Evolutionary conservation across 371 early-diverging fungal species (phyloP).

Genomic region (Nematocida homosporus): DNA sequence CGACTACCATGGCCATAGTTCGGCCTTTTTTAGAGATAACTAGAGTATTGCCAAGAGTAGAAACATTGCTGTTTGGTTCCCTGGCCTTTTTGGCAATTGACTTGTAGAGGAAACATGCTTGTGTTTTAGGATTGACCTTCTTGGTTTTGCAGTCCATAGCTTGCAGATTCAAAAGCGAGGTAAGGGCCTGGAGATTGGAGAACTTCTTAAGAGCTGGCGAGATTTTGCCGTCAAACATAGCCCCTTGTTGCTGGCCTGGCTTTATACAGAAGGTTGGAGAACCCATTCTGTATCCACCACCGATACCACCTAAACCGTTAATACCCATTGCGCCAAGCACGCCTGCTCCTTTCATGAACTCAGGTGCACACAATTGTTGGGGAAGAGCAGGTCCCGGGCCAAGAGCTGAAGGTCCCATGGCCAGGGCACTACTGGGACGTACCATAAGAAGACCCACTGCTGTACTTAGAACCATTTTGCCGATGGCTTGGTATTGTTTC

Average conservation of each 20-base stretch:
- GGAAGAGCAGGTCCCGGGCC: background rate
- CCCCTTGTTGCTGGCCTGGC: background rate
- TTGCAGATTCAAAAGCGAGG: slow-evolving; percentile 32
- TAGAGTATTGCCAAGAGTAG: slow-evolving; percentile 25
- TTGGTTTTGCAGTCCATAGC: slow-evolving; percentile 34
- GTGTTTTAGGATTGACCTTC: slow-evolving; percentile 19
- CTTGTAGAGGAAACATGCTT: slow-evolving; percentile 42
- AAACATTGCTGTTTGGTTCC: background rate
- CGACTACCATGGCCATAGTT: slow-evolving; percentile 22
- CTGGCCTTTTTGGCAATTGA: slow-evolving; percentile 12
- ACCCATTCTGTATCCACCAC: slow-evolving; percentile 21
- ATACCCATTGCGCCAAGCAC: slow-evolving; percentile 24
- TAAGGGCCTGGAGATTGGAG: background rate
- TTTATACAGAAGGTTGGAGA: slow-evolving; percentile 46
- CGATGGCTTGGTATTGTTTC: background rate
- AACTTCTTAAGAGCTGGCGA: slow-evolving; percentile 5
- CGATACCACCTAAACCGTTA: slow-evolving; percentile 24
- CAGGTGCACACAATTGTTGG: background rate
- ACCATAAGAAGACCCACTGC: background rate
- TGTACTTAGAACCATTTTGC: background rate
- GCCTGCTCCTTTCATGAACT: slow-evolving; percentile 23
- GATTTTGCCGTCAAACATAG: background rate
- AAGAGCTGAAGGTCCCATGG: background rate
- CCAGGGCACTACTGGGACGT: background rate
- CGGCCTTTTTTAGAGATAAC: slow-evolving; percentile 1